Evolutionary conservation across 306 rosid genomes (phyloP).

Genomic region (Fagus crenata): DNA sequence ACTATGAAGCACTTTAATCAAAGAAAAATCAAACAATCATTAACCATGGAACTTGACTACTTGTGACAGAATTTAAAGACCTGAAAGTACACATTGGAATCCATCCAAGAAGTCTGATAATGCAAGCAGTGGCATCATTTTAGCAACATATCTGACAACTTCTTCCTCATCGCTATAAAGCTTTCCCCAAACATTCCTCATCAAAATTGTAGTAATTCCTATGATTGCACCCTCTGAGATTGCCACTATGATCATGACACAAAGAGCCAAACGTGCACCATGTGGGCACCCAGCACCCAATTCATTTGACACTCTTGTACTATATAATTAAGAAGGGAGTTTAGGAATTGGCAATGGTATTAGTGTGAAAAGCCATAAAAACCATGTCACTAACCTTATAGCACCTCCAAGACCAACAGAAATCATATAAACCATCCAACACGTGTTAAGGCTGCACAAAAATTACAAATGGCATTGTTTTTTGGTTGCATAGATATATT

Average conservation of each 20-base stretch:
- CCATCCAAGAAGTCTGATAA: conserved; percentile 67
- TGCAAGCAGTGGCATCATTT: conserved; percentile 62
- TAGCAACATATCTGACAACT: conserved; percentile 52
- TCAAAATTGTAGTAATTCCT: conserved; percentile 42
- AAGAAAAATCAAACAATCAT: background rate
- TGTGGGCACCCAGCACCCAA: conserved; percentile 50
- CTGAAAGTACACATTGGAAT: conserved; percentile 67
- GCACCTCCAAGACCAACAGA: conserved; percentile 65
- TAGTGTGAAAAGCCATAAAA: background rate
- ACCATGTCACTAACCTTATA: conserved; percentile 44
- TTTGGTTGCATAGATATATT: background rate
- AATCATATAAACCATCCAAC: conserved; percentile 62
- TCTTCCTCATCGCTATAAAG: conserved; percentile 56
- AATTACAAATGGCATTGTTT: background rate
- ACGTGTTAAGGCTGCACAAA: conserved; percentile 52
- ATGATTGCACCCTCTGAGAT: conserved; percentile 41
- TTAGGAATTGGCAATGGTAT: background rate
- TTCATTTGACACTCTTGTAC: conserved; percentile 64
- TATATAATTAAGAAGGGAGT: conserved; percentile 5
- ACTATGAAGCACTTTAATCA: background rate
- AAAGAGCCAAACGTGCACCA: conserved; percentile 52
- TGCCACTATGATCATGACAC: conserved; percentile 41
- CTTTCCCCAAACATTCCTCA: conserved; percentile 52
- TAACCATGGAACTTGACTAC: background rate
- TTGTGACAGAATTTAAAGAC: conserved; percentile 26